Evolutionary conservation across 2,329 filamentous ascomycete genomes (phyloP).

Genomic region (Fusarium brachygibbosum): DNA sequence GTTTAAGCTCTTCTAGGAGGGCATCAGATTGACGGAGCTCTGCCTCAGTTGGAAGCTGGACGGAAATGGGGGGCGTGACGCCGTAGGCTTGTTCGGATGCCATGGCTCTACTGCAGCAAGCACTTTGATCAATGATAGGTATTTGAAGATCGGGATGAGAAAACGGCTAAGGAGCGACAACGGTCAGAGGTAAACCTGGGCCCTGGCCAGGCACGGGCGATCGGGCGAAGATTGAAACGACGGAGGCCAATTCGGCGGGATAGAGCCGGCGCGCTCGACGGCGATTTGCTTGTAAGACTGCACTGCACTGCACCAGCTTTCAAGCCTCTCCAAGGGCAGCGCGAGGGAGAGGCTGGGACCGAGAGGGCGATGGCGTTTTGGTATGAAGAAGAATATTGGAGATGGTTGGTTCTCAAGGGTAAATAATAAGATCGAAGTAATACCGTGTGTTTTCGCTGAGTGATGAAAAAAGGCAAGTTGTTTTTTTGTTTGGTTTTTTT

Average conservation of each 20-base stretch:
- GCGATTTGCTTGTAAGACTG: conserved; percentile 3
- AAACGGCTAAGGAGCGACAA: conserved; percentile 1
- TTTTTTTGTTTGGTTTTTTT: conserved; percentile 5
- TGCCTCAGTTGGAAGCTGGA: conserved; percentile 77
- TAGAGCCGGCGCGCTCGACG: conserved; percentile 3
- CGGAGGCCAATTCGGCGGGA: conserved; percentile 3
- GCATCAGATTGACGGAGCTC: conserved; percentile 84
- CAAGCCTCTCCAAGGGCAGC: conserved; percentile 43
- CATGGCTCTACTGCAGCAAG: conserved; percentile 48
- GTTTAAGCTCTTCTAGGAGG: conserved; percentile 85
- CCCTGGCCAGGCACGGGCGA: background rate
- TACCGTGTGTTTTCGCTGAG: conserved; percentile 28
- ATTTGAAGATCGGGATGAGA: conserved; percentile 9
- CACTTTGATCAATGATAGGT: conserved; percentile 13
- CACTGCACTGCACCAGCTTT: conserved; percentile 16
- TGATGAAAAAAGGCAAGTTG: conserved; percentile 25
- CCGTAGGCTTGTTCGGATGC: conserved; percentile 65
- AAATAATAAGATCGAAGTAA: conserved; percentile 29
- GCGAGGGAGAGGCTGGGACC: conserved; percentile 40
- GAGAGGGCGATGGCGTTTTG: conserved; percentile 26
- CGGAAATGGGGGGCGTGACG: conserved; percentile 87
- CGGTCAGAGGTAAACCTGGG: background rate
- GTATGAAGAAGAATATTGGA: conserved; percentile 34
- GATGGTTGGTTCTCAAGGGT: conserved; percentile 21
- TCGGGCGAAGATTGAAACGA: conserved; percentile 6